Base-by-base conservation (phyloP, 2,329 filamentous ascomycete genomes). In the Cephalotrichum gorgonifer region DNA sequence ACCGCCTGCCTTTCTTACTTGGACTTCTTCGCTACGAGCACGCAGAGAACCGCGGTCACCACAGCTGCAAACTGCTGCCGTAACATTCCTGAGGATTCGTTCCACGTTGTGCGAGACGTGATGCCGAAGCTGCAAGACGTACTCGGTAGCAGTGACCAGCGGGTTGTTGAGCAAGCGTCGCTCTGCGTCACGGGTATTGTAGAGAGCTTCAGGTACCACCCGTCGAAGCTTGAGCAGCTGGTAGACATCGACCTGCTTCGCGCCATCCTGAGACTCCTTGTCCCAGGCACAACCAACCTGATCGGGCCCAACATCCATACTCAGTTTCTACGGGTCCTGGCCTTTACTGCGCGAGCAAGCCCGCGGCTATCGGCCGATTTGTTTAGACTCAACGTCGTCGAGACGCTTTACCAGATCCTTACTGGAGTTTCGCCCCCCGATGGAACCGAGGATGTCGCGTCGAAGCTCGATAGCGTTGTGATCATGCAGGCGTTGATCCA, bases 401-500 rank as follows among this genome's bases (percentile, higher is more conserved):
- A 97, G 65, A 98, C 93, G 0, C 73, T 98, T 2, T 98, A 97
- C 62, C 93, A 98, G 65, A 97, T 98, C 39, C 70, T 98, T 45
- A 97, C 93, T 0, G 93, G 93, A 20, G 88, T 98, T 2, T 97
- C 93, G 0, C 90, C 93, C 2, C 93, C 93, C 1, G 79, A 74
- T 53, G 86, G 85, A 30, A 83, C 77, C 2, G 83, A 89, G 31
- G 83, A 91, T 62, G 79, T 88, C 50, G 85, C 83, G 27, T 85
- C 80, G 33, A 95, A 94, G 67, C 85, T 97, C 54, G 91, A 97
- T 65, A 95, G 89, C 60, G 91, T 97, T 49, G 80, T 98, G 43
- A 93, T 98, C 59, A 98, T 98, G 94, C 93, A 98, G 68, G 89
- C 94, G 33, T 75, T 98, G 54, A 95, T 98, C 47, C 93, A 97